These are phyloP conservation scores for Plasmodium fragile DNA, from an alignment of 169 alveolate genomes.

Conservation along the genomic window DNA sequence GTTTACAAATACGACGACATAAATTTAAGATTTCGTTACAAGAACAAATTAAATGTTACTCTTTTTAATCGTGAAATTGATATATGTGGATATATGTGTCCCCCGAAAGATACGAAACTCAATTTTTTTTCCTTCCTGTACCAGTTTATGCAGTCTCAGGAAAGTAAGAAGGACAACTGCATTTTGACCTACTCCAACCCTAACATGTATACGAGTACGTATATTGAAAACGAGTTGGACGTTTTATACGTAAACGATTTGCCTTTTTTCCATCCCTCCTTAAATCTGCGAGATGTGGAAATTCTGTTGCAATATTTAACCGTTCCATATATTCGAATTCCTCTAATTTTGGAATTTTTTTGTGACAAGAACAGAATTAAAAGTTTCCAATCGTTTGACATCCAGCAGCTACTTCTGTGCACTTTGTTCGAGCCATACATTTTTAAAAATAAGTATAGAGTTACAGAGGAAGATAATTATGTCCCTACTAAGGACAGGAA, in stretches of 20 bases:
- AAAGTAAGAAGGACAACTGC: conserved; percentile 40
- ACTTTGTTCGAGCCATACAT: conserved; percentile 87
- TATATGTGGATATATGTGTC: conserved; percentile 70
- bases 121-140: conserved; percentile 77
- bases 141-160: conserved; percentile 65
- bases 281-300: conserved; percentile 87
- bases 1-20: conserved; percentile 68
- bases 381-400: conserved; percentile 81
- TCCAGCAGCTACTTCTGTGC: conserved; percentile 86
- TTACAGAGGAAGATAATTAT: conserved; percentile 76
- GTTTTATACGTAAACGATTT: conserved; percentile 83
- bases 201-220: conserved; percentile 69
- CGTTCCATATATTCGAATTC: conserved; percentile 89
- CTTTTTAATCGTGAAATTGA: conserved; percentile 61
- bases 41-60: conserved; percentile 54
- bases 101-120: conserved; percentile 78
- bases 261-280: conserved; percentile 84
- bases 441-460: conserved; percentile 81
- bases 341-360: conserved; percentile 88
- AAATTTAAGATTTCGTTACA: conserved; percentile 43
- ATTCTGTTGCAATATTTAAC: conserved; percentile 88
- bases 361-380: conserved; percentile 85
- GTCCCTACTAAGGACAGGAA: conserved; percentile 83
- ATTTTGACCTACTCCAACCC: conserved; percentile 73
- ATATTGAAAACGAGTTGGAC: conserved; percentile 85